phyloP scores from a whole-genome alignment of 148 eudicot genomes.

The Rhododendron griersonianum region DNA sequence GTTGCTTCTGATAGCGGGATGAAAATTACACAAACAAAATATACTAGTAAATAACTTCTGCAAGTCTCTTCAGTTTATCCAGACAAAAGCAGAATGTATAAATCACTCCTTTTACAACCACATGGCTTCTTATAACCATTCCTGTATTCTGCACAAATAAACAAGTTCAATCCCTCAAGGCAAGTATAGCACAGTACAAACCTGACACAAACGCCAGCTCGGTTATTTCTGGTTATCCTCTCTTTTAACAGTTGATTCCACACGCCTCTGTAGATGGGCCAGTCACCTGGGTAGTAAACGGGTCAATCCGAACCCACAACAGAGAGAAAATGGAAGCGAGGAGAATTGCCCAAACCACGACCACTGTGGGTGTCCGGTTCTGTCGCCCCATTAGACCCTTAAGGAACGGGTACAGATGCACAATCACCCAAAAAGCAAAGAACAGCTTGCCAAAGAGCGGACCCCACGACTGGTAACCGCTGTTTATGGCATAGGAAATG shows the following conservation, averaged over 20 bases:
- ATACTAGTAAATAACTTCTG: background rate
- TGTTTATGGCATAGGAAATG: slow-evolving; percentile 60
- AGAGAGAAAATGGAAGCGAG: slow-evolving; percentile 85
- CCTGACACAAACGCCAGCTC: background rate
- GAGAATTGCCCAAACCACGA: slow-evolving; percentile 71
- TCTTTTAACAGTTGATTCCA: slow-evolving; percentile 61
- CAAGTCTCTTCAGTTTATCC: background rate
- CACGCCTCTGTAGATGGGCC: slow-evolving; percentile 56
- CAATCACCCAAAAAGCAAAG: slow-evolving; percentile 74
- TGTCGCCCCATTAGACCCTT: slow-evolving; percentile 83
- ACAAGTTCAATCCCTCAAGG: background rate
- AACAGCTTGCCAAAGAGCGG: slow-evolving; percentile 77
- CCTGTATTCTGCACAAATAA: slow-evolving; percentile 9
- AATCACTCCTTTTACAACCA: background rate
- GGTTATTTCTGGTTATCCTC: background rate
- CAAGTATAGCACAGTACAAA: background rate
- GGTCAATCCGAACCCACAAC: slow-evolving; percentile 68
- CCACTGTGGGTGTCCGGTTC: slow-evolving; percentile 74
- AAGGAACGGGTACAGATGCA: slow-evolving; percentile 76
- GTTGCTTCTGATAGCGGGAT: background rate
- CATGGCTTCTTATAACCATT: background rate
- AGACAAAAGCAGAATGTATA: background rate
- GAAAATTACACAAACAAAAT: background rate
- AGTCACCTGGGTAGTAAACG: slow-evolving; percentile 48
- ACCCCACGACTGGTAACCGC: slow-evolving; percentile 85